Evolutionary conservation across 2,329 filamentous ascomycete genomes (phyloP).

Genomic region (Nannizzia gypsea): DNA sequence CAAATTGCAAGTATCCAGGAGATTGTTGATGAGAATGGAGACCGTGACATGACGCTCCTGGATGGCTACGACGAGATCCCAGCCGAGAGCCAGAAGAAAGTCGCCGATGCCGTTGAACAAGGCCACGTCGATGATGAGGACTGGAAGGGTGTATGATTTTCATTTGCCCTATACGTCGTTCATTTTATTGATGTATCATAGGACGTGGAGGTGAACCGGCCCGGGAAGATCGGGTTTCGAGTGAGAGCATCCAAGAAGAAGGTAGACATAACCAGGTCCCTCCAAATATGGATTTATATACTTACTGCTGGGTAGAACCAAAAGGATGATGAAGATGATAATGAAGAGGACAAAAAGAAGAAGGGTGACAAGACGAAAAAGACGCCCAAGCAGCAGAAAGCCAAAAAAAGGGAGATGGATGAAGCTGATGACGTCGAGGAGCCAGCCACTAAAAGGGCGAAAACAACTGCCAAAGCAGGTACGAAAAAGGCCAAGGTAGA

Average conservation of each 20-base stretch:
- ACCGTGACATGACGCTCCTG: slow-evolving; percentile 51
- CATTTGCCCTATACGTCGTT: slow-evolving; percentile 10
- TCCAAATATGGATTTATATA: neutral
- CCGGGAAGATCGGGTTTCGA: slow-evolving; percentile 54
- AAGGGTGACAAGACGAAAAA: slow-evolving; percentile 24
- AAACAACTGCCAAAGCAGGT: slow-evolving; percentile 9
- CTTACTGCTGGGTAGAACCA: neutral
- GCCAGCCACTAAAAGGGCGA: slow-evolving; percentile 14
- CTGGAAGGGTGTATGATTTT: slow-evolving; percentile 64
- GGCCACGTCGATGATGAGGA: slow-evolving; percentile 76
- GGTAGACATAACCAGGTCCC: slow-evolving; percentile 1
- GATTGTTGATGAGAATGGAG: slow-evolving; percentile 38
- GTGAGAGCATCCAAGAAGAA: slow-evolving; percentile 26
- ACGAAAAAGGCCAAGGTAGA: neutral
- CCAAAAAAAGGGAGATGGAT: slow-evolving; percentile 29
- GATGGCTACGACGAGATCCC: slow-evolving; percentile 73
- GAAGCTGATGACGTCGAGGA: slow-evolving; percentile 13
- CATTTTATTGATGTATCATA: slow-evolving; percentile 26
- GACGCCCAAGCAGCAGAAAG: slow-evolving; percentile 21
- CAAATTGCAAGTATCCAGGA: slow-evolving; percentile 54
- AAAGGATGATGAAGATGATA: neutral
- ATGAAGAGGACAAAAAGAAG: slow-evolving; percentile 10
- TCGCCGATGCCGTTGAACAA: slow-evolving; percentile 58
- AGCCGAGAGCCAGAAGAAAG: slow-evolving; percentile 57
- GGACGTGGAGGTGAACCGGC: slow-evolving; percentile 64